Conservation (phyloP, 2,329 filamentous ascomycete species). For the Ceratocystis diversiconidia region DNA sequence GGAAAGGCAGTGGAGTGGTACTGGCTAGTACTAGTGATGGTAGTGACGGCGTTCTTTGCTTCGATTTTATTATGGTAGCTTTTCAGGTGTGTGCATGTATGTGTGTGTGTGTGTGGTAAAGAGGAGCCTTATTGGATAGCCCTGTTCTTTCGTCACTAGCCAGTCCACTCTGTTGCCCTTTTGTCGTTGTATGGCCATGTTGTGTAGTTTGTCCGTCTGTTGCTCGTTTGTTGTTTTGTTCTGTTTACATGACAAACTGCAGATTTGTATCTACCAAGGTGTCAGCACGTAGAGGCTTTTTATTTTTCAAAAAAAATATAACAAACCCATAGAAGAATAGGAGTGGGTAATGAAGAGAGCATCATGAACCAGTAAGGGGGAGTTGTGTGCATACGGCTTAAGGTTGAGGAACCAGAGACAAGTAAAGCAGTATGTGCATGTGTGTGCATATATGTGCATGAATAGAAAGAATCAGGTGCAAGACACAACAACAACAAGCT, state of each 20-base stretch:
- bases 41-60: background rate
- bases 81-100: background rate
- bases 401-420: background rate
- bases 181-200: background rate
- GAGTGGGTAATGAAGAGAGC: background rate
- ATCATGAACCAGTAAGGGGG: background rate
- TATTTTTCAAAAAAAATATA: no score
- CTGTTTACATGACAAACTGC: constrained; percentile 45
- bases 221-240: background rate
- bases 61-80: background rate
- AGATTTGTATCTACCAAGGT: constrained; percentile 41
- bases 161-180: background rate
- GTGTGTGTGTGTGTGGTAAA: background rate
- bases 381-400: background rate
- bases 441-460: background rate
- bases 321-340: background rate
- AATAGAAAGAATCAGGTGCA: background rate
- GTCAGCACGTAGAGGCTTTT: constrained; percentile 16
- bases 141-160: background rate
- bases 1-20: no score
- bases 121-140: background rate
- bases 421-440: background rate
- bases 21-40: no score
- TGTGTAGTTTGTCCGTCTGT: background rate
- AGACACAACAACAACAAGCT: background rate